Conservation (phyloP, 2,329 filamentous ascomycete species). For the Paraphaeosphaeria minitans region DNA sequence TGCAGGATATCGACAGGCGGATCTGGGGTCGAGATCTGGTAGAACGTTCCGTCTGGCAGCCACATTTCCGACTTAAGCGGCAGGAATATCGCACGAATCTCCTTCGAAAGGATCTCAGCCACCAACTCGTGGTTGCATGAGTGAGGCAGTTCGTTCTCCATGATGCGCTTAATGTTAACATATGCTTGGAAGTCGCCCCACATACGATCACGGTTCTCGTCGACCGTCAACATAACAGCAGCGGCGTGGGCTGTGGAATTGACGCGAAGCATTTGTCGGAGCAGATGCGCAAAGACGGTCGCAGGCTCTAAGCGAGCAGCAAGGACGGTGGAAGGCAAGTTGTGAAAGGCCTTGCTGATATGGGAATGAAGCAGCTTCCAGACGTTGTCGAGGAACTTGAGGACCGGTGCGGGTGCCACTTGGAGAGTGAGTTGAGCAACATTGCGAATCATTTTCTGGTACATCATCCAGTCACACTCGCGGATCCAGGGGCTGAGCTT, state of each 20-base stretch:
- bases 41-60: constrained; percentile 61
- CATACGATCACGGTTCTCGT: constrained; percentile 92
- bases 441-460: constrained; percentile 95
- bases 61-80: constrained; percentile 71
- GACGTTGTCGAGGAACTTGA: constrained; percentile 86
- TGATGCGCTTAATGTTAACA: constrained; percentile 62
- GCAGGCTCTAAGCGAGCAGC: constrained; percentile 87
- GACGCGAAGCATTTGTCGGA: constrained; percentile 86
- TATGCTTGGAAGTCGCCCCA: constrained; percentile 83
- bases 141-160: constrained; percentile 60
- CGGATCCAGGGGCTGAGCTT: constrained; percentile 90
- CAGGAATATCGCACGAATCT: constrained; percentile 73
- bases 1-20: constrained; percentile 32
- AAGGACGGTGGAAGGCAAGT: constrained; percentile 83
- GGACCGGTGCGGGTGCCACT: constrained; percentile 84
- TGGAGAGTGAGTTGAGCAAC: constrained; percentile 87
- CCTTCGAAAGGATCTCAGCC: constrained; percentile 59
- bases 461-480: constrained; percentile 92
- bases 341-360: constrained; percentile 82
- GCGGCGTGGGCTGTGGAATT: constrained; percentile 94
- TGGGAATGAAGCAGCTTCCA: constrained; percentile 80
- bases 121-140: constrained; percentile 61
- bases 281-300: constrained; percentile 81
- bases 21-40: constrained; percentile 35
- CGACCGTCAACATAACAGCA: constrained; percentile 87